Evolutionary conservation across 805 yeast species (phyloP), one percentile per base, ranked within the genome.

Genomic region (Ogataea pini): DNA sequence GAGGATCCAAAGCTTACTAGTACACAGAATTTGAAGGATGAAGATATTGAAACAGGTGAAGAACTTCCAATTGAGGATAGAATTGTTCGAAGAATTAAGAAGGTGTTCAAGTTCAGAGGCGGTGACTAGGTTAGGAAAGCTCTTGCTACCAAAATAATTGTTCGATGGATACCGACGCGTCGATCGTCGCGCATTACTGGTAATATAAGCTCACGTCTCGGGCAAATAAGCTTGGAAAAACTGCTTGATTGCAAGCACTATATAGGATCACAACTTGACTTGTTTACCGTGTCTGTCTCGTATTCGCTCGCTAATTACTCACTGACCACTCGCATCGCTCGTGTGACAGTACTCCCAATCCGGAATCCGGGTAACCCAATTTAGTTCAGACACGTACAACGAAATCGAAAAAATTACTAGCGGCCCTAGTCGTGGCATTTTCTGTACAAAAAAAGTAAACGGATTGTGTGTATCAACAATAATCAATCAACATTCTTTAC

Each of bases 1-100:
- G 75, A 84, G 62, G 79, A 84, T 60, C 59, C 60, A 24, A 47
- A 44, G 31, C 45, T 58, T 32, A 48, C 42, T 48, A 52, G 56
- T 19, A 52, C 33, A 6, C 62, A 58, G 47, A 55, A 44, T 20
- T 44, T 58, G 39, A 46, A 47, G 38, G 60, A n/a, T n/a, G n/a
- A n/a, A n/a, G n/a, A 57, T 36, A 37, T 28, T 5, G 57, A 51
- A 16, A 9, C 6, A 3, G 27, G 22, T 9, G 16, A 24, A 18
- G 32, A 31, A 13, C 18, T 17, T 32, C 36, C 36, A 32, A 32
- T 32, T 32, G 36, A 32, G 18, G 36, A 32, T 17, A 32, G 36
- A 32, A 32, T 32, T 32, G 12, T 32, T 5, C 20, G 17, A 9
- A 14, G 19, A n/a, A n/a, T n/a, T n/a, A n/a, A n/a, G n/a, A n/a